A percentile compares a stretch with the other conserved stretches of the same genome.
These are phyloP conservation scores for Curvularia spicifera DNA, from an alignment of 2,329 filamentous ascomycete species.

Conservation along the genomic window DNA sequence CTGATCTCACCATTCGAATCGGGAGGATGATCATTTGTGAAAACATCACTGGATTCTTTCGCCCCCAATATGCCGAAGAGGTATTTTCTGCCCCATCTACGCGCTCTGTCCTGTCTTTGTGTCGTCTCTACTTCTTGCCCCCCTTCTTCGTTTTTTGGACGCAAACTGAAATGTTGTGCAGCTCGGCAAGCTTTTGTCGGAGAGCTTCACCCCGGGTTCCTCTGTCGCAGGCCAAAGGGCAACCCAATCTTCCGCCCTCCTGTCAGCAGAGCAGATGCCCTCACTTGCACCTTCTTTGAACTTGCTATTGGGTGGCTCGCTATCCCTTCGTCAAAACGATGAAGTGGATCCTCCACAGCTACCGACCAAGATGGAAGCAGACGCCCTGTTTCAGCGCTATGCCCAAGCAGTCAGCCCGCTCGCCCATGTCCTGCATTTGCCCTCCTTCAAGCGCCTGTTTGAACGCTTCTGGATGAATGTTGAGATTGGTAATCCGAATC, in stretches of 20 bases:
- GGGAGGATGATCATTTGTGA: conserved; percentile 51
- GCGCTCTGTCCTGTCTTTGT: conserved; percentile 13
- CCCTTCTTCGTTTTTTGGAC: conserved; percentile 10
- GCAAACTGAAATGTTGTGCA: conserved; percentile 39
- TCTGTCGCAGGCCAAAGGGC: conserved; percentile 47
- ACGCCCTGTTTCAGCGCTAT: conserved; percentile 46
- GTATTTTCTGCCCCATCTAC: conserved; percentile 36
- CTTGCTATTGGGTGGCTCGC: conserved; percentile 42
- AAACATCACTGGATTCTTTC: conserved; percentile 49
- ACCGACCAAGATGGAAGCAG: conserved; percentile 46
- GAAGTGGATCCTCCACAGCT: conserved; percentile 42
- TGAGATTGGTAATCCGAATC: conserved; percentile 45
- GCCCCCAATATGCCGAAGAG: conserved; percentile 51
- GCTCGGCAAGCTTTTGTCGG: conserved; percentile 49
- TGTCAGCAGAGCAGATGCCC: conserved; percentile 49
- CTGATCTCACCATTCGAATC: conserved; percentile 48
- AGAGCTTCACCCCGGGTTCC: conserved; percentile 41
- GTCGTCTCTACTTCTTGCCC: neutral
- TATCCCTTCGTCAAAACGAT: conserved; percentile 35
- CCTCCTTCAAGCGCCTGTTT: conserved; percentile 47
- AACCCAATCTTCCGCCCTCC: conserved; percentile 43
- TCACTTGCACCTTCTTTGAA: conserved; percentile 47
- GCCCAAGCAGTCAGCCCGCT: conserved; percentile 47
- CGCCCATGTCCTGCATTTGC: conserved; percentile 48
- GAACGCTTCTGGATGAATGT: conserved; percentile 49